Evolutionary conservation across 2,329 filamentous ascomycete genomes (phyloP), one percentile per base, ranked within the genome.

Genomic region (Fusarium sp.): DNA sequence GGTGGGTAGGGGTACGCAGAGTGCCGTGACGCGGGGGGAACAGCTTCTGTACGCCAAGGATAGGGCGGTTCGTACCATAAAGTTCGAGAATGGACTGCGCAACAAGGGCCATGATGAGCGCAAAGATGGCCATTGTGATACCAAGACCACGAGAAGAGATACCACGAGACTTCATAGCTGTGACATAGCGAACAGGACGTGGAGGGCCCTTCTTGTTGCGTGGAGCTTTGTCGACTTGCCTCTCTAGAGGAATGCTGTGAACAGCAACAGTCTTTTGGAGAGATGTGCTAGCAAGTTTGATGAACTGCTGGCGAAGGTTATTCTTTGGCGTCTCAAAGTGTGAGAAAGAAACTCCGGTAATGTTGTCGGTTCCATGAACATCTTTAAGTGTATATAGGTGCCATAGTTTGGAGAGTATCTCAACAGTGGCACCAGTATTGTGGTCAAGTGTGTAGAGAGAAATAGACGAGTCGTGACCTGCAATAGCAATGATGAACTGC

Each of bases 221-320:
- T 9, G 78, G 72, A 15, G 77, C 67, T 57, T 77, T 77, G 68
- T 82, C 79, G 49, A 80, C 62, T 40, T 80, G 72, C 62, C 80
- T 82, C 67, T 80, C 82, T 47, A 97, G 85, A 0, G 92, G 89
- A 65, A 97, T 89, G 39, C 88, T 91, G 78, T 97, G 92, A 26
- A 97, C 89, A 30, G 91, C 88, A 40, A 94, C 88, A 0, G 89
- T 92, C 76, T 94, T 94, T 62, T 89, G 90, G 71, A 96, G 89
- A 48, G 91, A 93, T 40, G 93, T 91, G 46, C 92, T 94, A 30
- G 92, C 94, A 5, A 97, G 86, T 72, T 92, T 92, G 70, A 96
- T 81, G 73, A 62, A 74, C 49, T 78, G 79, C 48, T 74, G 68
- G 15, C 74, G 75, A 39, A 73, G 50, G 80, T 80, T 55, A 77